Evolutionary conservation across 75 land plant species (phyloP).

Genomic region (Selaginella tamariscina): DNA sequence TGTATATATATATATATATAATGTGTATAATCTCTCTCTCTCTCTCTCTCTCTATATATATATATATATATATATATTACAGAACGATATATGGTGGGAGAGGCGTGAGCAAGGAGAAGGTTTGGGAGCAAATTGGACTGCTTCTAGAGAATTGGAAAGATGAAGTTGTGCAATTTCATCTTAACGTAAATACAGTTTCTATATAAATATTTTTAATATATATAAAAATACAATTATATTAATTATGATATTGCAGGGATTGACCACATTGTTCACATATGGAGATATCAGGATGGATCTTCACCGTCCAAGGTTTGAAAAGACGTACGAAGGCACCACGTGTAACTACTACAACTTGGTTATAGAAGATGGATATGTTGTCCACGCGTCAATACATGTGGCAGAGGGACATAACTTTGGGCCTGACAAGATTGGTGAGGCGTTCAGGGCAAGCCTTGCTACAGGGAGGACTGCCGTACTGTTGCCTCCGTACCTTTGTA

Average conservation of each 20-base stretch:
- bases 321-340: neutral
- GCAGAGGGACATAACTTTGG: neutral
- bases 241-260: neutral
- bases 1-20: no score
- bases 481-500: neutral
- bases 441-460: neutral
- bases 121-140: neutral
- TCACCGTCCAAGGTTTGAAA: neutral
- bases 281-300: neutral
- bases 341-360: neutral
- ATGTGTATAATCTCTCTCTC: no score
- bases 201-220: no score
- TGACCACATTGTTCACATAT: neutral
- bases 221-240: neutral
- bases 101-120: neutral
- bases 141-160: neutral
- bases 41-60: no score
- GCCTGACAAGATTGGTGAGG: neutral
- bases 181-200: neutral
- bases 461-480: neutral
- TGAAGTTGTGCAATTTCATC: neutral
- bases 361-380: neutral
- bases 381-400: neutral
- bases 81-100: neutral
- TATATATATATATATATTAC: no score